Percentiles rank a stretch among this genome's conserved stretches.
Conservation (phyloP, 495 filamentous ascomycete genomes). For the Choiromyces venosus region DNA sequence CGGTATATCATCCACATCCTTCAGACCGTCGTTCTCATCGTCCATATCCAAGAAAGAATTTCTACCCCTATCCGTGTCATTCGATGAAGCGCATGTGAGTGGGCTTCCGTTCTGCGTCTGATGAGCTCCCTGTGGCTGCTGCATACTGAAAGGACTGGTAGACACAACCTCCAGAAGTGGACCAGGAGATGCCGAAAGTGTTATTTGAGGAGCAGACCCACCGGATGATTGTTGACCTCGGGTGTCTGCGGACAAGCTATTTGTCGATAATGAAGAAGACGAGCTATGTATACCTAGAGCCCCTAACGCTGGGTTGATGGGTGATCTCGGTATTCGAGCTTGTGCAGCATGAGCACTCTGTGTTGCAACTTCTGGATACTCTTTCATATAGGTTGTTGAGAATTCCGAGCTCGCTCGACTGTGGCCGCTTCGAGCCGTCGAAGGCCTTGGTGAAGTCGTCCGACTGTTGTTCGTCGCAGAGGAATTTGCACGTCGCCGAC, state of each 20-base stretch:
- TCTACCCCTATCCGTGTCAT: conserved; percentile 40
- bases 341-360: conserved; percentile 19
- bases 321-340: conserved; percentile 29
- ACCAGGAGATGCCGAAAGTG: conserved; percentile 29
- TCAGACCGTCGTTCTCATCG: conserved; percentile 52
- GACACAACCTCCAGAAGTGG: conserved; percentile 38
- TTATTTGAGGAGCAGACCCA: conserved; percentile 32
- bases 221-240: conserved; percentile 22
- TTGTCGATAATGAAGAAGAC: conserved; percentile 14
- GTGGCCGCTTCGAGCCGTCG: conserved; percentile 49
- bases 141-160: conserved; percentile 40
- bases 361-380: conserved; percentile 25
- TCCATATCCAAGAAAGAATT: conserved; percentile 56
- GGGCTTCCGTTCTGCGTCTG: conserved; percentile 23
- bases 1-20: conserved; percentile 56
- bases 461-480: conserved; percentile 41
- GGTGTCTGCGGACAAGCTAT: conserved; percentile 14
- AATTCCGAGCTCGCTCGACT: conserved; percentile 63
- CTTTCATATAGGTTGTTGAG: conserved; percentile 44
- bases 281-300: conserved; percentile 21
- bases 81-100: conserved; percentile 9
- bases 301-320: conserved; percentile 28
- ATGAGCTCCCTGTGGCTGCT: conserved; percentile 20
- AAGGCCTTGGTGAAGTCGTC: conserved; percentile 40
- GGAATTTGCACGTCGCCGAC: conserved; percentile 44